Percentiles rank a stretch among this genome's conserved stretches.
These are phyloP conservation scores for Cladosporium phlei DNA, from an alignment of 2,329 filamentous ascomycete genomes.

Conservation along the genomic window DNA sequence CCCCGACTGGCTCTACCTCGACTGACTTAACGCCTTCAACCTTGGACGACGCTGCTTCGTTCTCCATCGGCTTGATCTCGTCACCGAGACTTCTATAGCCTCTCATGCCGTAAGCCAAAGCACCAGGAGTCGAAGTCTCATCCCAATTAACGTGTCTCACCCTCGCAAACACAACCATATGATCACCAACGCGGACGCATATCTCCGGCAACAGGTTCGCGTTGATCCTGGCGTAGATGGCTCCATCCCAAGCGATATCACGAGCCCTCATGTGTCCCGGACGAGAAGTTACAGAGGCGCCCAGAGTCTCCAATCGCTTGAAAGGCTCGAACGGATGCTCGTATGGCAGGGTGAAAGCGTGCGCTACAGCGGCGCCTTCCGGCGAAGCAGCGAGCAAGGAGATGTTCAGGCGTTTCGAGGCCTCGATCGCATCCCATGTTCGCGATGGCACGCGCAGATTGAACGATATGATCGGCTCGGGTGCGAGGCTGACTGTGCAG, in stretches of 20 bases:
- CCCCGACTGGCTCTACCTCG: too few species aligned
- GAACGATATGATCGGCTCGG: conserved; percentile 56
- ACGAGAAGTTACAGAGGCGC: too few species aligned
- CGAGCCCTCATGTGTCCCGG: background rate
- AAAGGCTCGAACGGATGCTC: conserved; percentile 22
- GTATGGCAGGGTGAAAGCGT: conserved; percentile 29
- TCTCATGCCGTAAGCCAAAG: conserved; percentile 21
- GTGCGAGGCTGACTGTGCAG: conserved; percentile 53
- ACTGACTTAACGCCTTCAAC: too few species aligned
- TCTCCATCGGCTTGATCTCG: conserved; percentile 11
- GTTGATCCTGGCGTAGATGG: conserved; percentile 28
- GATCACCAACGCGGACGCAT: conserved; percentile 41
- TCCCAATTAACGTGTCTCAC: conserved; percentile 20
- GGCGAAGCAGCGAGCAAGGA: conserved; percentile 42
- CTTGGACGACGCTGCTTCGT: background rate
- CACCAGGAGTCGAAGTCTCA: background rate
- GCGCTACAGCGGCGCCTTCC: conserved; percentile 29
- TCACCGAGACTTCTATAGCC: conserved; percentile 18
- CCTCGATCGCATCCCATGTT: conserved; percentile 50
- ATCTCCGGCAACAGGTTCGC: conserved; percentile 35
- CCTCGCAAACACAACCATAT: conserved; percentile 44
- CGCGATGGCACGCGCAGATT: conserved; percentile 55
- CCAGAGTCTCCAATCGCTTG: conserved; percentile 8
- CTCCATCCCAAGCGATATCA: conserved; percentile 9
- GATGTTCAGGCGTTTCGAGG: conserved; percentile 42